Conservation (phyloP, 2,329 filamentous ascomycete species). For the Penicillium paneum region DNA sequence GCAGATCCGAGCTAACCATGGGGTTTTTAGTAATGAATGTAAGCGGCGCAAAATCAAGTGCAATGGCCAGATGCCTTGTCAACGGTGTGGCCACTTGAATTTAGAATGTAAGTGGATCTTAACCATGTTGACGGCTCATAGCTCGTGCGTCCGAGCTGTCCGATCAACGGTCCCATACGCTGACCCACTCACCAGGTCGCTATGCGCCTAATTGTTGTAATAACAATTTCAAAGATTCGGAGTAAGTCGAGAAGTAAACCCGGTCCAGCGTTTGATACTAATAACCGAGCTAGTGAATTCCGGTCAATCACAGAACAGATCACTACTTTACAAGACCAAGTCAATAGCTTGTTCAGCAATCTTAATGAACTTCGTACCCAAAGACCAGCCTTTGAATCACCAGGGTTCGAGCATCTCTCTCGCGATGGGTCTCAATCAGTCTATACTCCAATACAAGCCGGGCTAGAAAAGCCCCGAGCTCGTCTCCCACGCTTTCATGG, state of each 20-base stretch:
- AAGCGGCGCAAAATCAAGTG: constrained; percentile 67
- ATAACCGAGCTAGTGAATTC: constrained; percentile 60
- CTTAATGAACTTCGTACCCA: constrained; percentile 64
- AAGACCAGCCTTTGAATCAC: constrained; percentile 33
- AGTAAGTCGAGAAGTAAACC: constrained; percentile 45
- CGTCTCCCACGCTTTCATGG: constrained; percentile 71
- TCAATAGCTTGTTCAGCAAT: constrained; percentile 70
- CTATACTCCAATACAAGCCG: constrained; percentile 38
- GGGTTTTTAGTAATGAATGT: constrained; percentile 56
- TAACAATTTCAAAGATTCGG: constrained; percentile 85
- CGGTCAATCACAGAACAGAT: constrained; percentile 75
- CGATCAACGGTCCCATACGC: neutral
- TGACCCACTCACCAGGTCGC: constrained; percentile 41
- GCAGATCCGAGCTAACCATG: constrained; percentile 8
- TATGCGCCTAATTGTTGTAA: constrained; percentile 66
- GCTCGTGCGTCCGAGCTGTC: neutral
- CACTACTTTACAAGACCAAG: constrained; percentile 73
- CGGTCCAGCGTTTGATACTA: neutral
- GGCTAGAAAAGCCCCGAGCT: constrained; percentile 48
- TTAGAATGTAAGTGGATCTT: constrained; percentile 50
- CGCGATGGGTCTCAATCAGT: constrained; percentile 41
- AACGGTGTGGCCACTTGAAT: constrained; percentile 62
- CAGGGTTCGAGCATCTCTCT: constrained; percentile 35
- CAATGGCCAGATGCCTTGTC: constrained; percentile 63
- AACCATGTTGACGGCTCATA: neutral